Evolutionary conservation across 805 yeast species (phyloP).

Genomic region (Pichia kluyveri): DNA sequence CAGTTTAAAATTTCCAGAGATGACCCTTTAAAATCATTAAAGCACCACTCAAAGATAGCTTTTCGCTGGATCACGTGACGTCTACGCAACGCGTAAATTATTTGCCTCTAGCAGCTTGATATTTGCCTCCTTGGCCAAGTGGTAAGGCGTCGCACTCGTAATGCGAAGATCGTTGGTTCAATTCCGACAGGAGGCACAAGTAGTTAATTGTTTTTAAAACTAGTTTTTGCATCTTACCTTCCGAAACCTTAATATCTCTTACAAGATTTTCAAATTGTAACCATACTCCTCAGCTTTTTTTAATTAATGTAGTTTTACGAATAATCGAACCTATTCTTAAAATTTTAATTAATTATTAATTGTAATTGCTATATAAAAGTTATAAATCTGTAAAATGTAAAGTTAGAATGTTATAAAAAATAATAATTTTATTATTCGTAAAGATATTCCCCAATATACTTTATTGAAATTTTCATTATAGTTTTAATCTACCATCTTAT

Average conservation of each 20-base stretch:
- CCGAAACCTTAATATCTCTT: too few species aligned
- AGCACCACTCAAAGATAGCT: too few species aligned
- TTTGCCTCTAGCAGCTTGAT: not conserved
- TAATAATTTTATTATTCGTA: not conserved
- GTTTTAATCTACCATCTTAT: not conserved
- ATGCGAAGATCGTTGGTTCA: constrained; percentile 38
- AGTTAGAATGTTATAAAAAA: not conserved
- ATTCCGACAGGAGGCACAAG: constrained; percentile 33
- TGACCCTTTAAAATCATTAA: too few species aligned
- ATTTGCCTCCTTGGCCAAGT: constrained; percentile 35
- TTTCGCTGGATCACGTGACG: too few species aligned
- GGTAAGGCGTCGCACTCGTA: constrained; percentile 41
- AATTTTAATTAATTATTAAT: not conserved
- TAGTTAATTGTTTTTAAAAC: constrained; percentile 1
- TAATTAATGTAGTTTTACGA: too few species aligned
- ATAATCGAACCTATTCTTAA: not conserved
- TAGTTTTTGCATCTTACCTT: not conserved
- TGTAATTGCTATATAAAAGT: too few species aligned
- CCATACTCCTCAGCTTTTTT: too few species aligned
- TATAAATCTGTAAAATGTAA: not conserved
- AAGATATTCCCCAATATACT: constrained; percentile 14
- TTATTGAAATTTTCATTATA: not conserved
- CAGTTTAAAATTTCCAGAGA: too few species aligned
- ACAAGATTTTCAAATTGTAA: too few species aligned
- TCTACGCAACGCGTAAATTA: too few species aligned